Conservation (phyloP, 768 basidiomycete genomes). For the Pleurotus salmoneostramineus region DNA sequence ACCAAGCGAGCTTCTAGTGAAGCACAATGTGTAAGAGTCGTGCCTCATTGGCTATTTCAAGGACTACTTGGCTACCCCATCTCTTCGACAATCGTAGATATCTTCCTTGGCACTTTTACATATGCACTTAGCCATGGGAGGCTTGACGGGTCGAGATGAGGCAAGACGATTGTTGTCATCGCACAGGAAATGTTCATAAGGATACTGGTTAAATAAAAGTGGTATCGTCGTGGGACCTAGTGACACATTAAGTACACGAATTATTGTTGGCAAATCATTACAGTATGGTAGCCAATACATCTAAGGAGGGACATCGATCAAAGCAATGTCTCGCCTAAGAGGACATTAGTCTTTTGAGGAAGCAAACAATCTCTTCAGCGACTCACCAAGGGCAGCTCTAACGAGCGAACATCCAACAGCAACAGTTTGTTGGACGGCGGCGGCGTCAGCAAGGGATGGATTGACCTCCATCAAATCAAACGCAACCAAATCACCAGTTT, state of each 20-base stretch:
- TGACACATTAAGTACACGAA: background rate
- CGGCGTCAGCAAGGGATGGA: slow-evolving; percentile 79
- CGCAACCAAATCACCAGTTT: slow-evolving; percentile 89
- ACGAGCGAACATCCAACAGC: slow-evolving; percentile 86
- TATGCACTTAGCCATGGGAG: no score
- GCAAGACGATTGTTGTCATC: background rate
- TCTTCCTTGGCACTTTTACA: no score
- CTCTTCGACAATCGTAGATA: no score
- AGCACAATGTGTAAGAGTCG: no score
- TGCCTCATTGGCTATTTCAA: no score
- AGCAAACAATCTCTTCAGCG: background rate
- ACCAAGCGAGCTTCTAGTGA: no score
- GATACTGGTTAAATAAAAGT: slow-evolving; percentile 22
- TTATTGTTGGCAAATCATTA: background rate
- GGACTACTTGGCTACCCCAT: no score
- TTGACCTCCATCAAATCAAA: slow-evolving; percentile 99
- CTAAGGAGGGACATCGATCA: background rate
- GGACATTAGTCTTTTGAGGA: background rate
- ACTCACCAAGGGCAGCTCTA: slow-evolving; percentile 75
- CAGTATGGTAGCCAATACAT: background rate
- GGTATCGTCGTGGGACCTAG: background rate
- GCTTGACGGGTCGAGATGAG: no score
- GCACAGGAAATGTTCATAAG: slow-evolving; percentile 22
- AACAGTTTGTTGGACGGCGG: slow-evolving; percentile 81
- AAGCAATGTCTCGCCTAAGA: slow-evolving; percentile 10